A percentile compares a stretch with the other conserved stretches of the same genome.
Conservation (phyloP, 805 yeast species). For the Yarrowia hollandica region DNA sequence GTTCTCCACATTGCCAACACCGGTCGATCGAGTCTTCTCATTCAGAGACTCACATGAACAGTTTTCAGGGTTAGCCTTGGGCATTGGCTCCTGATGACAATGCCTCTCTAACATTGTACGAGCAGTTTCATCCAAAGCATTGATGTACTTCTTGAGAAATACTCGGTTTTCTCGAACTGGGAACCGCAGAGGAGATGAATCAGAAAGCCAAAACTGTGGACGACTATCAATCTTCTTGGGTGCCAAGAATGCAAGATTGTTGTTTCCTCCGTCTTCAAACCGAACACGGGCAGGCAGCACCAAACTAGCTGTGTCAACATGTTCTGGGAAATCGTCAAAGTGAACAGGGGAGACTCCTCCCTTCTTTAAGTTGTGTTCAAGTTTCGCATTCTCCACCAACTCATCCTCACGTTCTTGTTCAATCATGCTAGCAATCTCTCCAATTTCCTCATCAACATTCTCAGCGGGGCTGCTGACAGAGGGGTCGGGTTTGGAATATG, state of each 20-base stretch:
- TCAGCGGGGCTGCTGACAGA: neutral
- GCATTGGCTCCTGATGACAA: neutral
- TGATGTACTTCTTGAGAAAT: constrained; percentile 40
- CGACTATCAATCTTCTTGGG: constrained; percentile 33
- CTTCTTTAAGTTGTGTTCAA: constrained; percentile 4
- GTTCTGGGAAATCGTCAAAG: constrained; percentile 14
- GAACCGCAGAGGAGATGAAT: constrained; percentile 63
- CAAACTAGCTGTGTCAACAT: neutral
- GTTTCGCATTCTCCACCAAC: neutral
- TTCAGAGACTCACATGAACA: neutral
- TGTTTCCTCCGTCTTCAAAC: constrained; percentile 54
- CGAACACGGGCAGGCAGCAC: constrained; percentile 43
- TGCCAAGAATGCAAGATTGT: constrained; percentile 32
- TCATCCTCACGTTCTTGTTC: constrained; percentile 23
- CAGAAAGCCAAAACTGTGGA: constrained; percentile 56
- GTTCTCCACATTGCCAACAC: neutral
- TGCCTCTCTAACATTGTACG: constrained; percentile 2
- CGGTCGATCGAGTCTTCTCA: neutral
- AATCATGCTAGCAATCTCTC: constrained; percentile 18
- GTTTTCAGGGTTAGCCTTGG: neutral
- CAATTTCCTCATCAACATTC: constrained; percentile 9
- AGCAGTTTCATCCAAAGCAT: constrained; percentile 33
- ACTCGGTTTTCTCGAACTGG: constrained; percentile 72
- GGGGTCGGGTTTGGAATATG: neutral
- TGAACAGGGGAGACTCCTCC: neutral